phyloP scores from a whole-genome alignment of 306 rosid species.

The Cucumis cinereus region DNA sequence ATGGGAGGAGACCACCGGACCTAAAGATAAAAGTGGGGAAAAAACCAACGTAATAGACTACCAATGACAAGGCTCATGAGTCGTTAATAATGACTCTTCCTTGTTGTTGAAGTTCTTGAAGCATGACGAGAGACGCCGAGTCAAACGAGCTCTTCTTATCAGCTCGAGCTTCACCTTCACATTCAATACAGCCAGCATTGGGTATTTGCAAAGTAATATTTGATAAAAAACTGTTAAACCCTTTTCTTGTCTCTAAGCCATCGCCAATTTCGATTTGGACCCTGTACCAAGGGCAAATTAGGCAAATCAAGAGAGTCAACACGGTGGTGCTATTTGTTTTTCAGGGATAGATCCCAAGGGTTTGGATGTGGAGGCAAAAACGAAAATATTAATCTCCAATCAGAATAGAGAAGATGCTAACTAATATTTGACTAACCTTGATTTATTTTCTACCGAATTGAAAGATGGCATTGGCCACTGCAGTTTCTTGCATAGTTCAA shows the following conservation, averaged over 20 bases:
- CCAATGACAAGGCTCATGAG: conserved; percentile 2
- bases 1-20: background rate
- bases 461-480: conserved; percentile 76
- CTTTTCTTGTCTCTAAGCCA: conserved; percentile 31
- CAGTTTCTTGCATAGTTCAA: conserved; percentile 48
- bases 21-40: background rate
- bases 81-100: conserved; percentile 42
- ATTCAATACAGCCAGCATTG: conserved; percentile 31
- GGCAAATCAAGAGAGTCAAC: background rate
- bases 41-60: background rate
- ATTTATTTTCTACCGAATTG: conserved; percentile 39
- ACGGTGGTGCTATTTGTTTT: background rate
- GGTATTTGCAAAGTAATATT: conserved; percentile 57
- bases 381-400: background rate
- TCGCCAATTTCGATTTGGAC: conserved; percentile 31
- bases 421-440: conserved; percentile 33
- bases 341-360: background rate
- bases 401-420: background rate
- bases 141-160: conserved; percentile 78
- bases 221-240: conserved; percentile 47
- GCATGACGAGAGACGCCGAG: conserved; percentile 59
- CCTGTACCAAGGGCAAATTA: conserved; percentile 14
- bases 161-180: conserved; percentile 61
- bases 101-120: conserved; percentile 40
- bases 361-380: background rate